Conservation (phyloP, 345 rosid genomes). For the Microthlaspi erraticum region DNA sequence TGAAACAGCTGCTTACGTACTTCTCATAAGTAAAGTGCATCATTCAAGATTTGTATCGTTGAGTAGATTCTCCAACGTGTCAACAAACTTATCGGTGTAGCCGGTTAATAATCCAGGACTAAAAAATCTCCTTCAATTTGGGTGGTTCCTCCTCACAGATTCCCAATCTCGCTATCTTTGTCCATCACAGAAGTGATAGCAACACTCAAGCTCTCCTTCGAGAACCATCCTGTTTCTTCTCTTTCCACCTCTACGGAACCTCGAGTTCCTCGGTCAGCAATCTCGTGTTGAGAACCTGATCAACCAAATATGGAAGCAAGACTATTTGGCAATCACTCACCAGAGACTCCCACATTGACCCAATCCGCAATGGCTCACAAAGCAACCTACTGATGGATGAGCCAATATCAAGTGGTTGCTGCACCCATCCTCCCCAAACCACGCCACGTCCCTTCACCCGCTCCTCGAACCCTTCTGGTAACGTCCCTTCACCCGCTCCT, state of each 20-base stretch:
- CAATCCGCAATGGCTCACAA: slow-evolving; percentile 53
- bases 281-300: slow-evolving; percentile 55
- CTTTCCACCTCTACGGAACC: slow-evolving; percentile 51
- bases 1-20: neutral
- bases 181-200: slow-evolving; percentile 46
- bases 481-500: slow-evolving; percentile 45
- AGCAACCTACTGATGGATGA: slow-evolving; percentile 51
- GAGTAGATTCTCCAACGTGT: slow-evolving; percentile 23
- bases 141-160: slow-evolving; percentile 33
- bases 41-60: slow-evolving; percentile 8
- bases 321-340: slow-evolving; percentile 50
- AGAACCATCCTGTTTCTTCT: slow-evolving; percentile 41
- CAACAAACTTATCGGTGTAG: slow-evolving; percentile 22
- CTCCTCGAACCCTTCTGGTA: slow-evolving; percentile 51
- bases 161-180: slow-evolving; percentile 42
- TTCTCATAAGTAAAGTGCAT: neutral
- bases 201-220: slow-evolving; percentile 40
- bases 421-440: slow-evolving; percentile 52
- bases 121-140: slow-evolving; percentile 34
- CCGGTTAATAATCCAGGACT: slow-evolving; percentile 20
- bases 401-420: slow-evolving; percentile 41
- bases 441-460: slow-evolving; percentile 46
- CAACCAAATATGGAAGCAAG: slow-evolving; percentile 48
- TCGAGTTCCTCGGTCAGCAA: slow-evolving; percentile 50
- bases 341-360: slow-evolving; percentile 57